Percentiles rank a stretch among this genome's conserved stretches.
phyloP scores from a whole-genome alignment of 2,329 filamentous ascomycete species.

The Colletotrichum neosansevieriae region DNA sequence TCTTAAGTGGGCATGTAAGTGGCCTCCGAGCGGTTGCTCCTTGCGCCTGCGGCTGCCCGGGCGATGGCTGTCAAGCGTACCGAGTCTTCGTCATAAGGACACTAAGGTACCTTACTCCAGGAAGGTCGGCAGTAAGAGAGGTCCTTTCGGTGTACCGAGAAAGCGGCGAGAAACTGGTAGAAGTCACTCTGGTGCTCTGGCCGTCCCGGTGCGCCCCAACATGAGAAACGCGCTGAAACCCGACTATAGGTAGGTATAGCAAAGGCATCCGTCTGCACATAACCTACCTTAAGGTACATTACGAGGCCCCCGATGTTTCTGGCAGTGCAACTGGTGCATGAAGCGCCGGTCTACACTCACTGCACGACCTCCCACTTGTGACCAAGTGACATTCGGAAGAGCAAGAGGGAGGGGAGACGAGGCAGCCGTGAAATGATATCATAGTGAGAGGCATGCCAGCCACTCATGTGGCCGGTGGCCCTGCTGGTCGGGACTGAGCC shows the following conservation, averaged over 20 bases:
- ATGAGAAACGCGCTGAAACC: neutral
- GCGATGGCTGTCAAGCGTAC: neutral
- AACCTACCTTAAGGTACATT: neutral
- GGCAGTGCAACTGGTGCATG: constrained; percentile 15
- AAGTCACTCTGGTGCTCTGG: neutral
- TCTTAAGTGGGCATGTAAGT: constrained; percentile 1
- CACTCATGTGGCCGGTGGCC: neutral
- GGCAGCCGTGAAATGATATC: constrained; percentile 30
- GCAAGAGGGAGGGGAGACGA: neutral
- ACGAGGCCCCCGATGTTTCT: constrained; percentile 3
- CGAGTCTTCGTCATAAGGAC: neutral
- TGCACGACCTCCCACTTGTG: constrained; percentile 7
- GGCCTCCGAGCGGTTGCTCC: constrained; percentile 9
- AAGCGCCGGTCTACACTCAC: neutral
- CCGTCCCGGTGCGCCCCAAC: neutral
- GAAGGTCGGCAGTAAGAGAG: too few species aligned
- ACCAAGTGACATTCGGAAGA: neutral
- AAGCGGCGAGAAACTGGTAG: neutral
- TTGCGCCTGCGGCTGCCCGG: constrained; percentile 23
- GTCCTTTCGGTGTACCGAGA: neutral
- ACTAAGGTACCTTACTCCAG: too few species aligned
- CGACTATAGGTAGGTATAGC: neutral
- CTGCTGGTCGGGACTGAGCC: constrained; percentile 1
- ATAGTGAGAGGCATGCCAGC: constrained; percentile 10
- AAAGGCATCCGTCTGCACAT: neutral